A percentile compares a stretch with the other conserved stretches of the same genome.
Conservation (phyloP, 1,284 basidiomycete genomes). For the Austropuccinia psidii region DNA sequence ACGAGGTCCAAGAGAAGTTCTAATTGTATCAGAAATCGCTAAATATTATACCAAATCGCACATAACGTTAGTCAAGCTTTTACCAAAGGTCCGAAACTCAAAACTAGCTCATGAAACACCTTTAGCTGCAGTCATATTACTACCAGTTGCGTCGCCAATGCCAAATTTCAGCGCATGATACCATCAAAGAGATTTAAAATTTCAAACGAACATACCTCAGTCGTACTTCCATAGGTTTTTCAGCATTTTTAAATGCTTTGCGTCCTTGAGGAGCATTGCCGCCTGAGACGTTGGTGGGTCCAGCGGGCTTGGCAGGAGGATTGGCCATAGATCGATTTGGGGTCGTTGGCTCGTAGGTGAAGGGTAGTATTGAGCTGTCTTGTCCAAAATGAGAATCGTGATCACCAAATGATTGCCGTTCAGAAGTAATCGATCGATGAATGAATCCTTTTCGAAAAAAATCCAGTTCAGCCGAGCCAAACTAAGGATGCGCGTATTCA, state of each 20-base stretch:
- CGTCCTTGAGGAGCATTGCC: slow-evolving; percentile 18
- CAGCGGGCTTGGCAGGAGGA: background rate
- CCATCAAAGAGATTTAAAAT: background rate
- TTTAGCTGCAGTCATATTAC: slow-evolving; percentile 36
- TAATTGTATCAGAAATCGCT: slow-evolving; percentile 96
- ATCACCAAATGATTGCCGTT: no score
- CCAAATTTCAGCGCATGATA: background rate
- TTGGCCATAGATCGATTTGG: no score
- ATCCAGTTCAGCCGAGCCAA: no score
- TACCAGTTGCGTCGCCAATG: background rate
- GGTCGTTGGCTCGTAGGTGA: no score
- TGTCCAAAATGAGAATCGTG: no score
- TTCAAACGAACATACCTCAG: slow-evolving; percentile 40
- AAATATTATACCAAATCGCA: slow-evolving; percentile 38
- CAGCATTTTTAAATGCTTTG: slow-evolving; percentile 47
- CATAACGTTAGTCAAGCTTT: background rate
- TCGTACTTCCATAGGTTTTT: slow-evolving; percentile 48
- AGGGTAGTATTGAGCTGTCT: no score
- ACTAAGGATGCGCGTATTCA: no score
- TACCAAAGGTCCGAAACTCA: background rate
- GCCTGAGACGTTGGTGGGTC: background rate
- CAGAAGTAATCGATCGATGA: no score
- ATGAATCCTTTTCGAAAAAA: no score
- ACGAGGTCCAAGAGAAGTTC: slow-evolving; percentile 91
- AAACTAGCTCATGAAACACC: slow-evolving; percentile 37